Evolutionary conservation across 139 green algal genomes (phyloP), one percentile per base, ranked within the genome.

Genomic region (Picochlorum sp.): DNA sequence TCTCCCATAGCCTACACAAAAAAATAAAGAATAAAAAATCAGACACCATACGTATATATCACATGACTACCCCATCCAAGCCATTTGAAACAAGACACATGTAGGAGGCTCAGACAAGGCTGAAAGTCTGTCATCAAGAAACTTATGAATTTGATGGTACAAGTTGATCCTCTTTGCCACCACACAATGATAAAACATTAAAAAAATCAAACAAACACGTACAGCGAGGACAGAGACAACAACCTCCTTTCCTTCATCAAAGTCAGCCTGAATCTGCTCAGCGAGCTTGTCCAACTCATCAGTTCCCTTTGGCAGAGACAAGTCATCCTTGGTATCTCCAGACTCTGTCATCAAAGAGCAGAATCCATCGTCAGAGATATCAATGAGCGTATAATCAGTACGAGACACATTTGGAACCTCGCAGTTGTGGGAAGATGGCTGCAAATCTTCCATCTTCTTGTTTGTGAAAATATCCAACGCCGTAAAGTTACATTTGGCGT

Each of bases 401-500:
- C 92, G 85, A 52, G 50, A 77, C 18, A 99, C 86, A 50, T 77
- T 65, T 51, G 71, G 71, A 26, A 79, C 92, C 49, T 98, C 91
- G 62, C 84, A 89, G 80, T 99, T 99, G 85, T 98, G 90, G 34
- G 92, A 95, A 15, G 94, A 98, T 52, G 92, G 91, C 6, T 84
- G 86, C 80, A 98, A 89, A 62, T 98, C 92, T 76, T 99, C 94
- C 64, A 95, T 71, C 81, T 98, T 99, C 89, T 97, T 99, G 72
- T 80, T 80, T 37, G 89, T 97, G 88, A 98, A 99, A 69, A 99
- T 97, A 70, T 98, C 92, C 47, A 95, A 86, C 44, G 72, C 91
- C 5, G 89, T 75, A 67, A 99, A 99, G 74, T 97, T 86, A 77
- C 94, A 99, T 90, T 99, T 99, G 66, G 94, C 94, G 83, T 98